Conservation (phyloP, 768 basidiomycete genomes). For the Naganishia onofrii region DNA sequence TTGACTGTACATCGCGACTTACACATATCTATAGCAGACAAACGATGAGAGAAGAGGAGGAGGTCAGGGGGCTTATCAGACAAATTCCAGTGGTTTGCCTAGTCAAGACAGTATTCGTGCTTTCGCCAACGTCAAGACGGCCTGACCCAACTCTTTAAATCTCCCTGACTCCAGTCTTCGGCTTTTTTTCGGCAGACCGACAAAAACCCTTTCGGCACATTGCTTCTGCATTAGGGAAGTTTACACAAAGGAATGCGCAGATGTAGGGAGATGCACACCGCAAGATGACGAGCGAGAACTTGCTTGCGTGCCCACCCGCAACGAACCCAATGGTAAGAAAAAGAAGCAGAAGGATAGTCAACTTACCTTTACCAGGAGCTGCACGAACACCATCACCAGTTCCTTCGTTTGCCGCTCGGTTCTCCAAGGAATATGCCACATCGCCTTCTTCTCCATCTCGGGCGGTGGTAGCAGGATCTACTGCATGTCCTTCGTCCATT, state of each 20-base stretch:
- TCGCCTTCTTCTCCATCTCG: neutral
- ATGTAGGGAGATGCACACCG: neutral
- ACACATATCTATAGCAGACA: constrained; percentile 2
- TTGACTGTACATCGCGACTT: neutral
- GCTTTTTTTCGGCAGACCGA: neutral
- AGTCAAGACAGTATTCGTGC: neutral
- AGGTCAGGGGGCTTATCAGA: neutral
- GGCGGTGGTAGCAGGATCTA: neutral
- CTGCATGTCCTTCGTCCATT: neutral
- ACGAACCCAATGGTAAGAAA: neutral
- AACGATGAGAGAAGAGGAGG: neutral
- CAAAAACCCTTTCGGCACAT: neutral
- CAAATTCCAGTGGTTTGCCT: neutral
- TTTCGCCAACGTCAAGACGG: neutral
- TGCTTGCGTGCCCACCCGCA: neutral
- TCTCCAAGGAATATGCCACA: neutral
- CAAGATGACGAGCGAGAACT: neutral
- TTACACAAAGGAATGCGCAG: neutral
- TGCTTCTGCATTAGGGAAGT: neutral
- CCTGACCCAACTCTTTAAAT: neutral
- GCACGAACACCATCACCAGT: neutral
- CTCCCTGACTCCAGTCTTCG: neutral
- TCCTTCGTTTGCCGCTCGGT: neutral
- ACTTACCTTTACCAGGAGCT: neutral
- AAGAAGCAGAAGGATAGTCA: neutral